Base-by-base conservation (phyloP, 345 rosid species). In the Boechera stricta region DNA sequence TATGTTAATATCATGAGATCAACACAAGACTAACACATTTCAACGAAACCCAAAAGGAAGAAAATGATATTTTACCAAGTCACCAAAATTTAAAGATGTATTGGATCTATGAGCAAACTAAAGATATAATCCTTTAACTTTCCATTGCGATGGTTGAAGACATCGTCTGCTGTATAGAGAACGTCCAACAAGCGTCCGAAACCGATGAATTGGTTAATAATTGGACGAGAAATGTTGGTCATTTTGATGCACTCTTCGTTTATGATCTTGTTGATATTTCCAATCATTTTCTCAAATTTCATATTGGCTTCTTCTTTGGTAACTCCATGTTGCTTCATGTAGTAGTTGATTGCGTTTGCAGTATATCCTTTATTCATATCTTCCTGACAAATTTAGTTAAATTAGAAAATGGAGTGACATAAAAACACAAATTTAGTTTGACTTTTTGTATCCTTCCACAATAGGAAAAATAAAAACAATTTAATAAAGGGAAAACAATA, bases 291-390 rank as follows among this genome's bases (percentile, higher is more conserved):
- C 13, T 35, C 6, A 42, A 69, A 44, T 7, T 51, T 21, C 52
- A 0, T 15, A 10, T 4, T 29, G 7, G 69, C 75, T 60, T 69
- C 56, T 36, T 77, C 80, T 69, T 69, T 41, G 0, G 64, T 52
- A 3, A 62, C 24, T 60, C 58, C 69, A 18, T 69, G 60, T 18
- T 51, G 32, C 36, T 62, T 69, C 33, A 77, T 77, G 38, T 69
- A 77, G 33, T 41, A 69, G 68, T 60, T 61, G 2, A 69, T 7
- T 33, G 56, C 70, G 16, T 60, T 68, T 31, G 63, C 62, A 16
- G 65, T 54, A 29, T 77, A 62, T 6, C 80, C 75, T 61, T 45
- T 69, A 2, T 63, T 51, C 61, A 59, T 70, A 84, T 80, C 76
- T 77, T 84, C 86, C 74, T 67, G 36, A 42, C n/a, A 42, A 42